Evolutionary conservation across 768 basidiomycete genomes (phyloP).

Genomic region (Lactifluus volemus): DNA sequence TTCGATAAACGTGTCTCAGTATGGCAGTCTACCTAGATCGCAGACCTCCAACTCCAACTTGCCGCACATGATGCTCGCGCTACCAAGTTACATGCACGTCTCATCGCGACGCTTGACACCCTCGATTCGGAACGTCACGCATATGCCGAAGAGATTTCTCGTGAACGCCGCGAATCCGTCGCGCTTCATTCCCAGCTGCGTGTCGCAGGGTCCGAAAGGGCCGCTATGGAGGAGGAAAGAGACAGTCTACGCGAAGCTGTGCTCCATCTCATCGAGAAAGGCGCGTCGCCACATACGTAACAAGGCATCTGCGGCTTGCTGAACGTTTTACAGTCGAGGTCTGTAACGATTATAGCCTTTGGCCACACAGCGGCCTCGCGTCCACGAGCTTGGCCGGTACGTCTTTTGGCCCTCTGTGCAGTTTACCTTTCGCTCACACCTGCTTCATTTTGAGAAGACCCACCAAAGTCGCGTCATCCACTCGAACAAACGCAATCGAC

Average conservation of each 20-base stretch:
- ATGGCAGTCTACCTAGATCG: slow-evolving; percentile 18
- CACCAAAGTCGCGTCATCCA: slow-evolving; percentile 5
- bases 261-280: slow-evolving; percentile 46
- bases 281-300: slow-evolving; percentile 28
- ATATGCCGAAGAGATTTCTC: slow-evolving; percentile 35
- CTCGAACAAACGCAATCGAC: slow-evolving; percentile 21
- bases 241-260: slow-evolving; percentile 51
- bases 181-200: slow-evolving; percentile 33
- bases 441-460: background rate
- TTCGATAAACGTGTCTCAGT: slow-evolving; percentile 7
- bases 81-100: slow-evolving; percentile 38
- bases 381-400: slow-evolving; percentile 1
- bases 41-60: slow-evolving; percentile 26
- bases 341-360: slow-evolving; percentile 18
- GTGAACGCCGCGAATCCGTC: slow-evolving; percentile 27
- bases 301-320: background rate
- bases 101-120: slow-evolving; percentile 41
- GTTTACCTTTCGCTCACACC: background rate
- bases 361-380: slow-evolving; percentile 17
- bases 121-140: slow-evolving; percentile 36
- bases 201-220: slow-evolving; percentile 11
- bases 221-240: slow-evolving; percentile 37
- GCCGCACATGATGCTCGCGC: slow-evolving; percentile 32
- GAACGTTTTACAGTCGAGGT: slow-evolving; percentile 14
- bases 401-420: background rate